Conservation (phyloP, 2,329 filamentous ascomycete genomes). For the Penicillium hesseltinei region DNA sequence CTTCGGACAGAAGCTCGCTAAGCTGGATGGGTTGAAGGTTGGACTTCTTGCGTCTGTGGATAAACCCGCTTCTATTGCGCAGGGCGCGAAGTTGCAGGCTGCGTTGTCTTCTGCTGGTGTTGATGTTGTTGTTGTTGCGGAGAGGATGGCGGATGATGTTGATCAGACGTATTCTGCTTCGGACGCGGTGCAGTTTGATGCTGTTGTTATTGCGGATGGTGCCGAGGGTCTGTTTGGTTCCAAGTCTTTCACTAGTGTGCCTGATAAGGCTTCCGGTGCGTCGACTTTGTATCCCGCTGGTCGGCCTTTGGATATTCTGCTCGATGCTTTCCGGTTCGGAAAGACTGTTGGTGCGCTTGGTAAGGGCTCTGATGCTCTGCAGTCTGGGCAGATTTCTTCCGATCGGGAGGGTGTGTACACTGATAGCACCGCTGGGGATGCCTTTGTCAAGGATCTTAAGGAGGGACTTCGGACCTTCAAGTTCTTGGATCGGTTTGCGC, state of each 20-base stretch:
- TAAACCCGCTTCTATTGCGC: conserved; percentile 45
- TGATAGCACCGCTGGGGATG: conserved; percentile 31
- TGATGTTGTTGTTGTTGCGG: conserved; percentile 59
- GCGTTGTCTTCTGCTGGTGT: conserved; percentile 47
- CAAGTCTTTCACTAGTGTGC: conserved; percentile 17
- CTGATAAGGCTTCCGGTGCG: conserved; percentile 38
- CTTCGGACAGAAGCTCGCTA: conserved; percentile 58
- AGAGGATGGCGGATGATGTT: conserved; percentile 55
- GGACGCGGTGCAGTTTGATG: conserved; percentile 51
- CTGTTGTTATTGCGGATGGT: conserved; percentile 58
- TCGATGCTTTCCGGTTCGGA: conserved; percentile 64
- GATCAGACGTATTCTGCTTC: conserved; percentile 64
- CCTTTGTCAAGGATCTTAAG: conserved; percentile 50
- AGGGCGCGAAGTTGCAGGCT: conserved; percentile 53
- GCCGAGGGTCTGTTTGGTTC: conserved; percentile 53
- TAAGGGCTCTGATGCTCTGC: conserved; percentile 39
- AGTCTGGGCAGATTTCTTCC: conserved; percentile 45
- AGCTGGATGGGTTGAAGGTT: conserved; percentile 62
- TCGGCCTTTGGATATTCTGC: conserved; percentile 62
- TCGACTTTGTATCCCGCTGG: conserved; percentile 63
- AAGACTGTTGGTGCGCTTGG: conserved; percentile 67
- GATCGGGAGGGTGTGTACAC: conserved; percentile 39
- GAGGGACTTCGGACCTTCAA: conserved; percentile 63
- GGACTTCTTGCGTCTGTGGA: conserved; percentile 58
- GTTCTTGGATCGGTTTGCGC: conserved; percentile 63